Conservation (phyloP, 257 asterid genomes). For the Phtheirospermum japonicum region DNA sequence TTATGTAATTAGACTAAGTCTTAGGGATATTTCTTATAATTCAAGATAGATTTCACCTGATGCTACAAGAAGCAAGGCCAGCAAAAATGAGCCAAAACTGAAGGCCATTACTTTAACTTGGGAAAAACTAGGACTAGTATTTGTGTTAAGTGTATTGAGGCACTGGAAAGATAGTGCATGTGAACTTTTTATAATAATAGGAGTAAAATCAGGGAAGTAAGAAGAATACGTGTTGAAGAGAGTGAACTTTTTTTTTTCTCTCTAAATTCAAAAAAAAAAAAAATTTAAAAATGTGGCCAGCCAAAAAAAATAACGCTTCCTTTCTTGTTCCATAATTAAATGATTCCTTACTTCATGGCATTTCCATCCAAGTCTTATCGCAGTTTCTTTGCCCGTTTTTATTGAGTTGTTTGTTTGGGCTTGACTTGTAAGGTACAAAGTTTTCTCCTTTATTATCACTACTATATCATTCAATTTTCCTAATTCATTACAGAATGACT, state of each 20-base stretch:
- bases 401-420: no score
- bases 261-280: no score
- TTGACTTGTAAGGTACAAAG: no score
- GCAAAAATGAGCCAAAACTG: conserved; percentile 15
- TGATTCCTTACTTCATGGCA: conserved; percentile 50
- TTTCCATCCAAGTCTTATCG: conserved; percentile 21
- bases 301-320: conserved; percentile 39
- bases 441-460: no score
- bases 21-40: no score
- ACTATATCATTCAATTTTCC: no score
- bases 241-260: conserved; percentile 24
- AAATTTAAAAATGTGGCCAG: conserved; percentile 25
- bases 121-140: background rate
- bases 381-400: conserved; percentile 5
- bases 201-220: no score
- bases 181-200: no score
- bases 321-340: conserved; percentile 50
- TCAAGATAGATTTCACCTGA: conserved; percentile 40
- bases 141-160: no score
- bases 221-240: conserved; percentile 53
- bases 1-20: no score
- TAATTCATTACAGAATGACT: no score
- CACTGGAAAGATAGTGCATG: no score
- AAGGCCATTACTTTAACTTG: conserved; percentile 34
- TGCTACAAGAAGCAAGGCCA: conserved; percentile 34